Percentiles rank a stretch among this genome's conserved stretches.
Conservation (phyloP, 1,284 basidiomycete species). For the Pseudozyma hubeiensis region DNA sequence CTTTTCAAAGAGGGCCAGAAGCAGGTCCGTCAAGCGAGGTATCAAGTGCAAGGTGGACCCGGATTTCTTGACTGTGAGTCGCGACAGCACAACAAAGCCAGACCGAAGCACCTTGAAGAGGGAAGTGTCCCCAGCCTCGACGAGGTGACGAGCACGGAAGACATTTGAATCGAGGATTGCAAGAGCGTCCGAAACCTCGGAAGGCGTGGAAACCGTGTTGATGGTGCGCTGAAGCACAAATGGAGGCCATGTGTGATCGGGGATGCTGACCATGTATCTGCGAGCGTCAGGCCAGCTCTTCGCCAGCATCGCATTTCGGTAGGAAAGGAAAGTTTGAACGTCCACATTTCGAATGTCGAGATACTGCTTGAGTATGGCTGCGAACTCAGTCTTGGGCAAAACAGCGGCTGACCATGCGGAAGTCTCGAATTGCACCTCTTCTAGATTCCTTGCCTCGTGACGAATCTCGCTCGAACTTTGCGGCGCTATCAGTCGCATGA, state of each 20-base stretch:
- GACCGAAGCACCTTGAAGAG: slow-evolving; percentile 8
- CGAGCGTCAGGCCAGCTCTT: slow-evolving; percentile 30
- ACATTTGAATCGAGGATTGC: slow-evolving; percentile 16
- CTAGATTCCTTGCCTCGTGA: slow-evolving; percentile 14
- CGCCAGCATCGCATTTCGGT: slow-evolving; percentile 37
- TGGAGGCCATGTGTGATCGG: slow-evolving; percentile 26
- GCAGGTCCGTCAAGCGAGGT: slow-evolving; percentile 16
- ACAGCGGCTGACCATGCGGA: background rate
- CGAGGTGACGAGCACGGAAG: background rate
- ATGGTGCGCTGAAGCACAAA: slow-evolving; percentile 20
- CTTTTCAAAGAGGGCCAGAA: slow-evolving; percentile 6
- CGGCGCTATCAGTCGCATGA: slow-evolving; percentile 9
- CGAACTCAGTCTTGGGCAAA: background rate
- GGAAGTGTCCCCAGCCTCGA: background rate
- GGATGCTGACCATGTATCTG: slow-evolving; percentile 25
- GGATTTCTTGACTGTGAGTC: slow-evolving; percentile 1
- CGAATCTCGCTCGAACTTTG: background rate
- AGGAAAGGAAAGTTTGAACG: slow-evolving; percentile 8
- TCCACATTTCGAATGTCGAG: background rate
- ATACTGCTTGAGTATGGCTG: slow-evolving; percentile 1
- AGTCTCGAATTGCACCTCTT: slow-evolving; percentile 2
- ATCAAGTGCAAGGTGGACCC: slow-evolving; percentile 21
- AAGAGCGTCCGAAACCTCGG: slow-evolving; percentile 36
- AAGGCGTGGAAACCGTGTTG: slow-evolving; percentile 15
- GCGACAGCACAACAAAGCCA: slow-evolving; percentile 14